Base-by-base conservation (phyloP, 352 stramenopile genomes). In the Bremia lactucae region DNA sequence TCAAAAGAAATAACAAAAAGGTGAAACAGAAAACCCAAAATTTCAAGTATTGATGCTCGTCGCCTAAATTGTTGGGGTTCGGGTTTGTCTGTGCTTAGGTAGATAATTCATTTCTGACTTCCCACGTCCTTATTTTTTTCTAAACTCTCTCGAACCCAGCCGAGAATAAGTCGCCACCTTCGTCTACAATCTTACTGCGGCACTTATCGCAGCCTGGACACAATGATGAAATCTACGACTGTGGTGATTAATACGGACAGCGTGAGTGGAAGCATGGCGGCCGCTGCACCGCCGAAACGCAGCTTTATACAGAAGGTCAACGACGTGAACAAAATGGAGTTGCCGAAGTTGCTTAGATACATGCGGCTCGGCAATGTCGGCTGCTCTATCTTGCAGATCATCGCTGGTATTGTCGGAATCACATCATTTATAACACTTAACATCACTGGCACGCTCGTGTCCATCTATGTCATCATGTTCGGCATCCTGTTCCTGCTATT, bases 391-490 rank as follows among this genome's bases (percentile, higher is more conserved):
- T 49, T 92, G 28, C 76, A 89, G 64, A 75, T 89, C 55, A 75
- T 92, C 46, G 76, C 79, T 0, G 79, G 79, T 8, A 52, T 89
- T 48, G 71, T 83, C 45, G 79, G 79, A 44, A 75, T 92, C 59
- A 87, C 72, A 33, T 84, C 67, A 37, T 89, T 92, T 58, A 87
- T 92, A 54, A 92, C 79, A 59, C 74, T 92, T 53, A 92, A 92
- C 70, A 82, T 92, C 59, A 92, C 79, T 46, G 79, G 79, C 59
- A 85, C 73, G 23, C 64, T 92, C 41, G 76, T 92, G 58, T 87
- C 76, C 36, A 83, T 92, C 53, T 92, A 92, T 63, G 79, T 92
- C 36, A 89, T 92, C 58, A 87, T 88, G 68, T 92, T 92, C 50
- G 79, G 76, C 60, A 57, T 89, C 9, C 50, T 92, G 8, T 89